A percentile compares a stretch with the other conserved stretches of the same genome.
Evolutionary conservation across 352 stramenopile genomes (phyloP).

Genomic region (Globisporangium nagaii): DNA sequence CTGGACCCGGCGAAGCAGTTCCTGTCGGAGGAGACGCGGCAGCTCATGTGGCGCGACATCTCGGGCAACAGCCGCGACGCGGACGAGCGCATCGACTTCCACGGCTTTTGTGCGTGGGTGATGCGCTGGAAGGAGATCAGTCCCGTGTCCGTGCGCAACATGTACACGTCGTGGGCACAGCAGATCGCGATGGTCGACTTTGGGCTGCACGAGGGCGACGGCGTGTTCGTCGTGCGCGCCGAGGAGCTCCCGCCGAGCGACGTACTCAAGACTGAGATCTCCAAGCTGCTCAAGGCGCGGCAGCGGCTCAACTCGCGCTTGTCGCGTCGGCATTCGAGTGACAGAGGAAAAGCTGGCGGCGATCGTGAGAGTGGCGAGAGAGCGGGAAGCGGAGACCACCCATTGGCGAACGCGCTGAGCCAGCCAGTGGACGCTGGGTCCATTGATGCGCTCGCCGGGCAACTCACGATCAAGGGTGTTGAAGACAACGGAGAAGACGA

Average conservation of each 20-base stretch:
- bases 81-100: slow-evolving; percentile 55
- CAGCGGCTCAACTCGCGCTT: neutral
- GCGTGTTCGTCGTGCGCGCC: slow-evolving; percentile 55
- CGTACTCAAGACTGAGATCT: slow-evolving; percentile 21
- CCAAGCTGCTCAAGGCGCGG: slow-evolving; percentile 11
- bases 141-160: slow-evolving; percentile 52
- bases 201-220: slow-evolving; percentile 59
- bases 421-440: neutral
- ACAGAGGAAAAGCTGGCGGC: neutral
- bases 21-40: slow-evolving; percentile 39
- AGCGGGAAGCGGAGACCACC: neutral
- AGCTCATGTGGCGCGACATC: slow-evolving; percentile 40
- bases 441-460: neutral
- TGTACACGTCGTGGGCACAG: slow-evolving; percentile 76
- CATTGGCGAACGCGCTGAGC: too few species aligned
- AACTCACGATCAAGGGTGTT: neutral
- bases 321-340: neutral
- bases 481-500: neutral
- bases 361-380: neutral
- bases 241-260: slow-evolving; percentile 31
- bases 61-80: slow-evolving; percentile 6
- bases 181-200: slow-evolving; percentile 70
- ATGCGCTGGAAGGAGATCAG: slow-evolving; percentile 77
- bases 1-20: slow-evolving; percentile 46
- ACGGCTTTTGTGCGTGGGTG: slow-evolving; percentile 67